phyloP scores from a whole-genome alignment of 2,329 filamentous ascomycete genomes.

The Pyricularia sp. region DNA sequence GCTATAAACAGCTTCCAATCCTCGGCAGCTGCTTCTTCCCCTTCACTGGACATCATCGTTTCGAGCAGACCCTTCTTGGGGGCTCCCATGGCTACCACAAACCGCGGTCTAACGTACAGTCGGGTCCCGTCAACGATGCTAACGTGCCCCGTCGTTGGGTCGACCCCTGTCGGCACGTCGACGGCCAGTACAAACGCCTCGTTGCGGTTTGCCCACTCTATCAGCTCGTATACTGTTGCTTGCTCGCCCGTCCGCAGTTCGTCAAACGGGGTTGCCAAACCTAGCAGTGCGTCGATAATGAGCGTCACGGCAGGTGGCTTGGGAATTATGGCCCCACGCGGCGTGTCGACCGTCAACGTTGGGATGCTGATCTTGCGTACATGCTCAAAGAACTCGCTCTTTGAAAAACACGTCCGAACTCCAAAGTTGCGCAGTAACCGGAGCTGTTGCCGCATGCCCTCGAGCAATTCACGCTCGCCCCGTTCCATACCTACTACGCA shows the following conservation, averaged over 20 bases:
- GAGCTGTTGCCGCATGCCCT: slow-evolving; percentile 72
- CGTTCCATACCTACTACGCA: slow-evolving; percentile 80
- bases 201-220: slow-evolving; percentile 87
- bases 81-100: slow-evolving; percentile 76
- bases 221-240: slow-evolving; percentile 76
- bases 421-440: slow-evolving; percentile 78
- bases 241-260: slow-evolving; percentile 77
- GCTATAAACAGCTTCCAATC: slow-evolving; percentile 76
- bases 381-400: slow-evolving; percentile 52
- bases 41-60: slow-evolving; percentile 53
- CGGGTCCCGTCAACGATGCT: slow-evolving; percentile 63
- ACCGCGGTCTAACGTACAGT: slow-evolving; percentile 72
- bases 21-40: slow-evolving; percentile 27
- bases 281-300: slow-evolving; percentile 82
- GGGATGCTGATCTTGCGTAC: slow-evolving; percentile 36
- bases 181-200: slow-evolving; percentile 76
- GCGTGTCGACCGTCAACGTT: slow-evolving; percentile 25
- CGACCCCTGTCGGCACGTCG: slow-evolving; percentile 85
- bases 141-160: slow-evolving; percentile 63
- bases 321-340: slow-evolving; percentile 28
- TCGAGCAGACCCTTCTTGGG: slow-evolving; percentile 79
- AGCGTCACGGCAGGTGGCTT: slow-evolving; percentile 61
- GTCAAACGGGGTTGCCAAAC: slow-evolving; percentile 80
- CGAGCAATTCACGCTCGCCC: slow-evolving; percentile 67
- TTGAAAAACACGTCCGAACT: slow-evolving; percentile 54